Conservation (phyloP, 768 basidiomycete species). For the Lentinula guzmanii region DNA sequence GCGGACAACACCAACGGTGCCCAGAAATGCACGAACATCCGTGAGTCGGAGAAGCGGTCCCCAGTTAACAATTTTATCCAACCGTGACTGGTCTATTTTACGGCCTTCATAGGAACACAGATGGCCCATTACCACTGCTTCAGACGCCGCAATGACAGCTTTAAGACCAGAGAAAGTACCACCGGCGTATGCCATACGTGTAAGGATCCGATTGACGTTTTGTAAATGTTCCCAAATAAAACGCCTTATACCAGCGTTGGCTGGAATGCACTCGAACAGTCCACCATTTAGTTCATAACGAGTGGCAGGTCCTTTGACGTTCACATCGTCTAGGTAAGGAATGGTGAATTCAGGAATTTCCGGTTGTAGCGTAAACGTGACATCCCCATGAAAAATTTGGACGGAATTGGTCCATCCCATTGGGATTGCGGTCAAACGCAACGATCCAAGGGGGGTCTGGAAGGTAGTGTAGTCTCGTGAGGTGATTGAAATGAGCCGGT, state of each 20-base stretch:
- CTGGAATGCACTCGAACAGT: not conserved
- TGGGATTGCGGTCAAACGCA: slow-evolving; percentile 16
- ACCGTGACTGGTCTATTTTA: not conserved
- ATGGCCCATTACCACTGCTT: not conserved
- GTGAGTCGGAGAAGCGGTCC: not conserved
- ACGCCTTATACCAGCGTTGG: too few species aligned
- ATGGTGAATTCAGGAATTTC: slow-evolving; percentile 17
- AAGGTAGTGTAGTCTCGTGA: not conserved
- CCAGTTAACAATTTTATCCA: not conserved
- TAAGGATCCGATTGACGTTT: too few species aligned
- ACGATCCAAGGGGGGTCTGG: slow-evolving; percentile 16
- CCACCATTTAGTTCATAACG: not conserved
- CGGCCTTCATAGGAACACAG: not conserved
- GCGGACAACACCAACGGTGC: not conserved
- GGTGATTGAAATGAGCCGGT: not conserved
- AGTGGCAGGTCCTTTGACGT: not conserved
- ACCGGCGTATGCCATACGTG: too few species aligned
- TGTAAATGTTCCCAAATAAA: too few species aligned
- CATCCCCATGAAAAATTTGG: slow-evolving; percentile 23
- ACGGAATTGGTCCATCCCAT: slow-evolving; percentile 27
- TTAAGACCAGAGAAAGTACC: too few species aligned
- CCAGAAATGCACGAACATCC: not conserved
- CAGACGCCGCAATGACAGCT: not conserved
- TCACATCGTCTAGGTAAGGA: not conserved
- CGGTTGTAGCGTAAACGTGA: slow-evolving; percentile 17